Evolutionary conservation across 352 stramenopile genomes (phyloP).

Genomic region (Phytophthora tentaculata): DNA sequence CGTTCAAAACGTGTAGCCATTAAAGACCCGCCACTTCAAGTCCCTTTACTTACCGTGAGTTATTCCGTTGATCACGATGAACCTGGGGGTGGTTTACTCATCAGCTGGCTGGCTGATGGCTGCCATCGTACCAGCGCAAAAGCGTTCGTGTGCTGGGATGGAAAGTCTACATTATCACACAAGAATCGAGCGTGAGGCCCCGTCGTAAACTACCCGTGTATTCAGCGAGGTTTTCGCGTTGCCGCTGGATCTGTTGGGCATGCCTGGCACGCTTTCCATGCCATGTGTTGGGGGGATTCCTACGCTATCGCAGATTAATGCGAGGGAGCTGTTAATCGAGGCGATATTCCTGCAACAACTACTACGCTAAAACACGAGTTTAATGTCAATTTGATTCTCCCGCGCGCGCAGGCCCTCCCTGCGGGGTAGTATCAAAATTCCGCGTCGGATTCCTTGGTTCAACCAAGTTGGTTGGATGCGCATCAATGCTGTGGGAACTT

Average conservation of each 20-base stretch:
- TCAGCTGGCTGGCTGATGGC: too few relatives aligned
- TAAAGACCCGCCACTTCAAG: too few relatives aligned
- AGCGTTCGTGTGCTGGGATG: too few relatives aligned
- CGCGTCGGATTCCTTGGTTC: too few relatives aligned
- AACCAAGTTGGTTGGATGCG: too few relatives aligned
- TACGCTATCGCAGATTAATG: constrained; percentile 21
- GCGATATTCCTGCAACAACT: neutral
- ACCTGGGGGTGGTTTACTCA: too few relatives aligned
- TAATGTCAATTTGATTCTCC: neutral
- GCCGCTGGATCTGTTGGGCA: constrained; percentile 1
- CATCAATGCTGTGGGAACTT: constrained; percentile 3
- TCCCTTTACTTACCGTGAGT: too few relatives aligned
- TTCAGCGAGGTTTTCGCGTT: constrained; percentile 11
- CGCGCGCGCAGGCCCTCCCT: neutral
- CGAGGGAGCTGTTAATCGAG: constrained; percentile 7
- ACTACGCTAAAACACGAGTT: too few relatives aligned
- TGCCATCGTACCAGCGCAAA: too few relatives aligned
- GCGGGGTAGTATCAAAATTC: too few relatives aligned
- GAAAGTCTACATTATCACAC: constrained; percentile 16
- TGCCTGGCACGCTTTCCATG: constrained; percentile 16
- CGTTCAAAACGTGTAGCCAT: too few relatives aligned
- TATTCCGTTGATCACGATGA: too few relatives aligned
- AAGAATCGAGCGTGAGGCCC: constrained; percentile 4
- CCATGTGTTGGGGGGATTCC: constrained; percentile 26
- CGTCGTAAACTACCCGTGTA: constrained; percentile 15